Base-by-base conservation (phyloP, 176 grass and related monocot species). In the Ensete ventricosum region DNA sequence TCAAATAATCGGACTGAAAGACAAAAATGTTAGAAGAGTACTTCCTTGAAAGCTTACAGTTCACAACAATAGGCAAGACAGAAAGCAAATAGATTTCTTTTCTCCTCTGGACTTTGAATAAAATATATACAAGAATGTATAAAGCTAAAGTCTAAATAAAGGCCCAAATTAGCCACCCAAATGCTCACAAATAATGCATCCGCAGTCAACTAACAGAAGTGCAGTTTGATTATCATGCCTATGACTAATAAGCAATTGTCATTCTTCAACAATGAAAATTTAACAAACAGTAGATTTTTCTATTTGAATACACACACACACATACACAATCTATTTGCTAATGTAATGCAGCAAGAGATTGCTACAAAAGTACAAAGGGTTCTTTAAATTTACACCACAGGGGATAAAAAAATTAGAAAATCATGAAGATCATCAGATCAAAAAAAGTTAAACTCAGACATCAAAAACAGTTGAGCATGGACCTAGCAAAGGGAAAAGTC, bases 1-100 rank as follows among this genome's bases (percentile, higher is more conserved):
- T 85, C 72, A 92, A 72, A 87, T 96, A 96, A 92, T 92, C 92
- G 79, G 83, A 73, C 92, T 92, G 82, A 26, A 25, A 72, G 13
- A 84, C 22, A 26, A 82, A 84, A 84, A 5, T 72, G 49, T 80
- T 25, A 86, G 73, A 63, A 10, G 65, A 11, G 23, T 1, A 19
- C 52, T 57, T 57, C 55, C 16, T n/a, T 57, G 13, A 16, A 57
- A 63, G 64, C 50, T 58, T 50, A 81, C 20, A 22, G 22, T 69
- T 50, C 65, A 58, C 58, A 50, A 72, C 76, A 29, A 51, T 12
- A 52, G 2, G 25, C 12, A 52, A 67, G 53, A 53, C 17, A 22
- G 54, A 34, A 11, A 72, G 22, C 13, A 16, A 53, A n/a, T 22
- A 54, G 19, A 72, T 12, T 1, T 16, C 13, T 14, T 57, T 43